phyloP scores from a whole-genome alignment of 1,284 basidiomycete species.

The Sutorius eximius region DNA sequence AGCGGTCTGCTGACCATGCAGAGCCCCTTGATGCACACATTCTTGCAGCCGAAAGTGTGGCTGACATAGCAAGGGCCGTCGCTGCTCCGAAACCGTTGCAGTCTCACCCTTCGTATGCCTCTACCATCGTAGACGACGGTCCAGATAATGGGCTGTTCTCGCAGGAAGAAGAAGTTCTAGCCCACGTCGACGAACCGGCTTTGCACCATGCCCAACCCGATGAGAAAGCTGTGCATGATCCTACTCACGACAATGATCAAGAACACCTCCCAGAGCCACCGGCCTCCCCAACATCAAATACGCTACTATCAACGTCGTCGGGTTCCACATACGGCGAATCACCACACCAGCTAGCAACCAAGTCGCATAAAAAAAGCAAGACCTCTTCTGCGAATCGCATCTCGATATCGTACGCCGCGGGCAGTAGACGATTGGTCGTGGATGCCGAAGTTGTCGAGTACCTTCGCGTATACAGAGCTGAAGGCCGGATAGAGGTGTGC shows the following conservation, averaged over 20 bases:
- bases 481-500: slow-evolving; percentile 83
- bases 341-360: slow-evolving; percentile 14
- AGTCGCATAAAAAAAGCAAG: slow-evolving; percentile 27
- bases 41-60: slow-evolving; percentile 10
- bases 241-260: slow-evolving; percentile 32
- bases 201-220: slow-evolving; percentile 11
- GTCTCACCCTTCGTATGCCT: slow-evolving; percentile 43
- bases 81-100: slow-evolving; percentile 37
- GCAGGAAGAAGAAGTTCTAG: slow-evolving; percentile 30
- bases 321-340: slow-evolving; percentile 44
- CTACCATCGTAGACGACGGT: slow-evolving; percentile 50
- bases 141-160: slow-evolving; percentile 35
- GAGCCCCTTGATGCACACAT: slow-evolving; percentile 44
- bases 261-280: slow-evolving; percentile 59
- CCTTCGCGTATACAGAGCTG: slow-evolving; percentile 77
- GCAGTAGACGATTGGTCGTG: slow-evolving; percentile 81
- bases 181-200: slow-evolving; percentile 13
- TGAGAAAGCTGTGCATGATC: slow-evolving; percentile 17
- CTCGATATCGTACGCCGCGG: slow-evolving; percentile 92
- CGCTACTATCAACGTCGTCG: slow-evolving; percentile 49
- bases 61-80: slow-evolving; percentile 1
- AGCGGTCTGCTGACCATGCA: slow-evolving; percentile 48
- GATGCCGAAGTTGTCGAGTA: slow-evolving; percentile 85
- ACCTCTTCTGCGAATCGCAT: slow-evolving; percentile 76
- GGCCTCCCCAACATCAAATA: slow-evolving; percentile 54